Percentiles rank a stretch among this genome's conserved stretches.
phyloP scores from a whole-genome alignment of 2,329 filamentous ascomycete species.

The Penicillium sp. region DNA sequence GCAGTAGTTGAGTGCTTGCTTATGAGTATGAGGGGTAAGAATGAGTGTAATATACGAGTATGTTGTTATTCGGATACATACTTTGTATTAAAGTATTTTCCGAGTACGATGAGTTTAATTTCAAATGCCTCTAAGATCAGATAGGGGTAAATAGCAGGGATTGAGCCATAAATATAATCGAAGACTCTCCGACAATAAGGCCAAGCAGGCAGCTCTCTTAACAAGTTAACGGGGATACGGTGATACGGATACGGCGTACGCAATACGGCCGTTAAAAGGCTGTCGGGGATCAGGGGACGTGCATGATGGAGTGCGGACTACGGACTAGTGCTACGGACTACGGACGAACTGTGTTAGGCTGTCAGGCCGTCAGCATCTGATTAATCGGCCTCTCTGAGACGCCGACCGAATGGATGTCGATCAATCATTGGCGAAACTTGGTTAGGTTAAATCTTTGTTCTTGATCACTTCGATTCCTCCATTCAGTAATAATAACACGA shows the following conservation, averaged over 20 bases:
- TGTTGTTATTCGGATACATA: not conserved
- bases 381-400: constrained; percentile 4
- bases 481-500: not conserved
- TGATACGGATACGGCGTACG: constrained; percentile 5
- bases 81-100: not conserved
- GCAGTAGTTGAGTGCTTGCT: not conserved
- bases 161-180: not conserved
- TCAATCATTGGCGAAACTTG: not conserved
- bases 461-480: not conserved
- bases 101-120: not conserved
- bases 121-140: not conserved
- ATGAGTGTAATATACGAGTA: not conserved
- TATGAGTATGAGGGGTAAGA: not conserved
- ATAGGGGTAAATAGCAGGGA: not conserved
- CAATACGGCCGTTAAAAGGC: constrained; percentile 1
- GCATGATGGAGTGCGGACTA: too few species aligned
- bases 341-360: not conserved
- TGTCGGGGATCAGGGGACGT: not conserved
- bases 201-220: constrained; percentile 6
- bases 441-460: not conserved
- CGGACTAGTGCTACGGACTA: not conserved
- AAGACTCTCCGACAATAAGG: too few species aligned
- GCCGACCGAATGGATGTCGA: not conserved
- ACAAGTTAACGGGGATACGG: not conserved
- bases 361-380: constrained; percentile 1